These are phyloP conservation scores for Euphorbia celastroides DNA, from an alignment of 441 rosid species.

Conservation along the genomic window DNA sequence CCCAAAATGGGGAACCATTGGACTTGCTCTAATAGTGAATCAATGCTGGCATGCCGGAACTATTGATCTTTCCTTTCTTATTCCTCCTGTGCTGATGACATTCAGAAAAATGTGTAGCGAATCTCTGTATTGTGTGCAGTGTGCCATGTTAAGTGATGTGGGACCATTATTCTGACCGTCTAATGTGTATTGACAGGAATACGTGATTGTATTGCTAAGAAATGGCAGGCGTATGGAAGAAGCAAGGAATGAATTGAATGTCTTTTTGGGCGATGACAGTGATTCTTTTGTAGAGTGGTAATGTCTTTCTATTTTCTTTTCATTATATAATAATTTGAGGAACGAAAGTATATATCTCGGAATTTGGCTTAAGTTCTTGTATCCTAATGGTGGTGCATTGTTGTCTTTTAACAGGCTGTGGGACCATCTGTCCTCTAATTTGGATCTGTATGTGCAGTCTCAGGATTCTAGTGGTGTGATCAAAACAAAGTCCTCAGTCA, in stretches of 20 bases:
- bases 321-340: conserved; percentile 1
- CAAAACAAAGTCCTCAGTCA: conserved; percentile 23
- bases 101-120: neutral
- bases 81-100: neutral
- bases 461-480: conserved; percentile 30
- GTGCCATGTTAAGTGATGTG: neutral
- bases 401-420: conserved; percentile 63
- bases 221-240: conserved; percentile 88
- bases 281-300: conserved; percentile 85
- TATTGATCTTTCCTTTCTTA: neutral
- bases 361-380: conserved; percentile 11
- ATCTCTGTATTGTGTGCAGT: conserved; percentile 1
- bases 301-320: conserved; percentile 12
- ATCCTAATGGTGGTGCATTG: neutral
- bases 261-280: conserved; percentile 94
- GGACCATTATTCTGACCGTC: neutral
- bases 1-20: too few relatives aligned
- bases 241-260: conserved; percentile 77
- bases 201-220: conserved; percentile 82
- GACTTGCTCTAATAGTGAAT: too few relatives aligned
- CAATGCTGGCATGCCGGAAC: neutral
- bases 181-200: conserved; percentile 61
- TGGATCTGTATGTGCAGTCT: conserved; percentile 49
- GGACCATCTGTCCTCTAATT: conserved; percentile 73
- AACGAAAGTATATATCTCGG: neutral